A percentile compares a stretch with the other conserved stretches of the same genome.
These are phyloP conservation scores for Helianthus tuberosus DNA, from an alignment of 129 eudicot species.

Conservation along the genomic window DNA sequence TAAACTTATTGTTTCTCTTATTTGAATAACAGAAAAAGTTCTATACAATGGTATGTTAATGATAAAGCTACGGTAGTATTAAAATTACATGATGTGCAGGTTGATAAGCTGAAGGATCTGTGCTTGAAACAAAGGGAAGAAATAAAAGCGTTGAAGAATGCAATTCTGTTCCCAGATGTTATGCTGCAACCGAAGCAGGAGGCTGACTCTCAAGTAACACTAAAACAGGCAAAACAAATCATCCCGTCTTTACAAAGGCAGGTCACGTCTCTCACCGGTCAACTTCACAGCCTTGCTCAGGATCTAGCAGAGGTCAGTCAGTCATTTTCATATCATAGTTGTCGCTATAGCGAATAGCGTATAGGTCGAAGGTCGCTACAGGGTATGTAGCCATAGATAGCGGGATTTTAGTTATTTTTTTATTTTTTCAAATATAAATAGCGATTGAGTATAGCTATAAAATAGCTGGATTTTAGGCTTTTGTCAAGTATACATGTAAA, in stretches of 20 bases:
- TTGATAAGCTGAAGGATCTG: conserved; percentile 87
- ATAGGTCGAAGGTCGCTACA: too few species aligned
- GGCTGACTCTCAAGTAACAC: conserved; percentile 46
- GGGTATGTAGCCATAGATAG: too few species aligned
- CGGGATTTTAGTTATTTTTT: too few species aligned
- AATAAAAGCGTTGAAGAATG: conserved; percentile 78
- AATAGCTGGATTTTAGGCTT: too few species aligned
- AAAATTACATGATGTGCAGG: conserved; percentile 37
- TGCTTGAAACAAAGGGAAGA: conserved; percentile 97
- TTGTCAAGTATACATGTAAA: too few species aligned
- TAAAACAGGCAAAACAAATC: conserved; percentile 76
- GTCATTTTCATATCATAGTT: too few species aligned
- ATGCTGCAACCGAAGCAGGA: conserved; percentile 58
- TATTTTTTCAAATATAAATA: too few species aligned
- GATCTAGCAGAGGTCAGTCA: conserved; percentile 83
- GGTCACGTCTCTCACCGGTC: conserved; percentile 85
- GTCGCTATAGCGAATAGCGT: too few species aligned
- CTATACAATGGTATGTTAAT: background rate
- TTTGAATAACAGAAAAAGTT: background rate
- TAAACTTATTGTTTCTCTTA: too few species aligned
- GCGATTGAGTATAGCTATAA: too few species aligned
- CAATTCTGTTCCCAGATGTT: conserved; percentile 79
- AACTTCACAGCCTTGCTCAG: conserved; percentile 80
- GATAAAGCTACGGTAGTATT: background rate
- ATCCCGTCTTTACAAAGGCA: conserved; percentile 84